A percentile compares a stretch with the other conserved stretches of the same genome.
Evolutionary conservation across 345 rosid genomes (phyloP).

Genomic region (Gossypium herbaceum): DNA sequence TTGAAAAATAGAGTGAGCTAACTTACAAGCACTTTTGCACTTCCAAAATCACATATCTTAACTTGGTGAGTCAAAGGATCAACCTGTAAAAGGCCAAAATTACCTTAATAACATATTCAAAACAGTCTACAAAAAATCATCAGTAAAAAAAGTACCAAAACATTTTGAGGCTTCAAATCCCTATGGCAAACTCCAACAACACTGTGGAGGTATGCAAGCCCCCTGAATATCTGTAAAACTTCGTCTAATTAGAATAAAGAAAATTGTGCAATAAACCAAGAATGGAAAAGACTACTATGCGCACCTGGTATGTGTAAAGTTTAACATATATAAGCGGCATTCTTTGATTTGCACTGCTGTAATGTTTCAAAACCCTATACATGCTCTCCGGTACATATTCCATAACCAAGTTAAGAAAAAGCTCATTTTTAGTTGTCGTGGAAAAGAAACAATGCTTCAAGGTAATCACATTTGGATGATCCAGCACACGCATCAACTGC

Average conservation of each 20-base stretch:
- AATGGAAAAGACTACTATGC: not conserved
- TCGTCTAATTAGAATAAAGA: constrained; percentile 9
- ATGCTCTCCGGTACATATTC: constrained; percentile 88
- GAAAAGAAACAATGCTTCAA: constrained; percentile 92
- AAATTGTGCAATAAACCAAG: constrained; percentile 2
- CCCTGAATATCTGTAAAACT: constrained; percentile 59
- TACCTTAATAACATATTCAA: not conserved
- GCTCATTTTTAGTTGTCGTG: constrained; percentile 72
- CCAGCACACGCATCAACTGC: constrained; percentile 80
- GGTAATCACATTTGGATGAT: constrained; percentile 77
- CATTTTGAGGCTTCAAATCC: constrained; percentile 87
- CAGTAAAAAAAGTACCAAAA: constrained; percentile 44
- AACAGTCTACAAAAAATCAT: not conserved
- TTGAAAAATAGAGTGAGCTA: not conserved
- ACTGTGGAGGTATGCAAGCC: constrained; percentile 73
- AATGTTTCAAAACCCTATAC: constrained; percentile 76
- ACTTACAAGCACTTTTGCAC: constrained; percentile 85
- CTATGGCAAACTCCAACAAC: constrained; percentile 84
- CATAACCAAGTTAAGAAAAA: constrained; percentile 83
- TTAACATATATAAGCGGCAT: constrained; percentile 85
- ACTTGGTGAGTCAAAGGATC: constrained; percentile 66
- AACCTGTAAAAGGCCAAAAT: constrained; percentile 45
- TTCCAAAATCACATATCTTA: constrained; percentile 65
- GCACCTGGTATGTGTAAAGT: constrained; percentile 80
- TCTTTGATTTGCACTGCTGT: constrained; percentile 66